phyloP scores from a whole-genome alignment of 2,329 filamentous ascomycete genomes.

The Sporothrix mexicana region DNA sequence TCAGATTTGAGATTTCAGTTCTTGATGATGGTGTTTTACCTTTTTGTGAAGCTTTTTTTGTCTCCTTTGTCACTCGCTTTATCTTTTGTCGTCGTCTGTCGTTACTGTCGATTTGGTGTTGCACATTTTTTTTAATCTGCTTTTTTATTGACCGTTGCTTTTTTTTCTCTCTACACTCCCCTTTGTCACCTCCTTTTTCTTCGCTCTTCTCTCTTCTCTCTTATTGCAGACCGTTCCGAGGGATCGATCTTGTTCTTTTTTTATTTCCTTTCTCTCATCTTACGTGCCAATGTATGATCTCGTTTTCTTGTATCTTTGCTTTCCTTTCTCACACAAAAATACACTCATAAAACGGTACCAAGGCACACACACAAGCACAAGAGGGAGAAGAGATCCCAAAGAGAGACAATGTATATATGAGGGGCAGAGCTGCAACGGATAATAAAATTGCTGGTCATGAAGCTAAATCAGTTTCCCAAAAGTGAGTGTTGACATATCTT shows the following conservation, averaged over 20 bases:
- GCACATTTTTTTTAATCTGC: constrained; percentile 14
- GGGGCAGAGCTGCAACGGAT: neutral
- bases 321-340: neutral
- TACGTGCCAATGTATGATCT: constrained; percentile 21
- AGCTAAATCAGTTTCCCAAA: too few species aligned
- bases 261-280: neutral
- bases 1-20: neutral
- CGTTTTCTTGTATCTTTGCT: too few species aligned
- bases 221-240: neutral
- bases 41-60: constrained; percentile 17
- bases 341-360: neutral
- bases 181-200: neutral
- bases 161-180: neutral
- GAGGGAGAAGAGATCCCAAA: neutral
- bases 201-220: constrained; percentile 3
- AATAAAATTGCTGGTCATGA: too few species aligned
- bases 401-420: neutral
- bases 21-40: constrained; percentile 9
- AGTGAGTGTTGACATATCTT: too few species aligned
- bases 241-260: neutral
- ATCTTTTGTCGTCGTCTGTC: neutral
- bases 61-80: neutral
- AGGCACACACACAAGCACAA: neutral
- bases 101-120: neutral
- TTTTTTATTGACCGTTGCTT: constrained; percentile 21